Base-by-base conservation (phyloP, 192 early-diverging fungal species). In the Backusella sp. region DNA sequence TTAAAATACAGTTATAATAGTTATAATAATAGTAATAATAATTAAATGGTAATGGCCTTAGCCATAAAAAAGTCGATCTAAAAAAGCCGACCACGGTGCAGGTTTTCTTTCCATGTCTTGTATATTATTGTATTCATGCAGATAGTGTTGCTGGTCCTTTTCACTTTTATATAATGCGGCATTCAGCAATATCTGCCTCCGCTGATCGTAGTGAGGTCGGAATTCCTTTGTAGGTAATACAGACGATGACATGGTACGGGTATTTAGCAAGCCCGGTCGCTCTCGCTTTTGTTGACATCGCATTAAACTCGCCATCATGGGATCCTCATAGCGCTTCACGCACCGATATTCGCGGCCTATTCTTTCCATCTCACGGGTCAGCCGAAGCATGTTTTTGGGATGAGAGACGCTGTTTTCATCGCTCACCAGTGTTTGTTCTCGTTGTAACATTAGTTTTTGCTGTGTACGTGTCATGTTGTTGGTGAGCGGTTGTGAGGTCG, bases 381-480 rank as follows among this genome's bases (percentile, higher is more conserved):
- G 49, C 32, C 73, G 76, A 21, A 79, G 32, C 76, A 78, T 79
- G 75, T 85, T 85, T 14, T 77, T 79, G 6, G 84, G 84, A 73
- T 85, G 78, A 14, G 72, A 77, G 4, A 83, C 41, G 41, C 75
- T 77, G 67, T 80, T 85, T 69, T 83, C 84, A 68, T 85, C 82
- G 66, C 78, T 79, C 11, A 76, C 79, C 5, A 83, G 56, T 66
- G 81, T 76, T 49, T 80, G 74, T 65, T 85, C 79, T 7, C 83
- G 67, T 67, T 84, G 83, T n/a, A 86, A 53, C 41, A 82, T 62
- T 3, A 84, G 41, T 37, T 86, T 86, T 66, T 86, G 82, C 59
- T 86, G 84, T 17, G 83, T 84, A 73, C 84, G 84, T 34, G 84
- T 78, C 37, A 84, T 76, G 3, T 62, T 62, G 56, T 62, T 62